Base-by-base conservation (phyloP, 2,329 filamentous ascomycete genomes). In the Cladophialophora yegresii region DNA sequence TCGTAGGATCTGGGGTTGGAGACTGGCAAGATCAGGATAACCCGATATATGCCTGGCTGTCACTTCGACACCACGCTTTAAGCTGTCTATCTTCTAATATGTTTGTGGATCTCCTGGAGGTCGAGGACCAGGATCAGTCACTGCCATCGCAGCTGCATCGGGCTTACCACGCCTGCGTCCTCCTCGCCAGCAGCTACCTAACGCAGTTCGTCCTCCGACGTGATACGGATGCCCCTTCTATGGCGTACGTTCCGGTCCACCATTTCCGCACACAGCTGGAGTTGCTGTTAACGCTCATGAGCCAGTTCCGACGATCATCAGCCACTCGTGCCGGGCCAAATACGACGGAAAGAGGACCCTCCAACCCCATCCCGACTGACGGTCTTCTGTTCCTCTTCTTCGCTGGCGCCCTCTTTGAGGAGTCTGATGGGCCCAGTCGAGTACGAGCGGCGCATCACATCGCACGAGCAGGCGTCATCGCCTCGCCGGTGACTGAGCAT, bases 341-440 rank as follows among this genome's bases (percentile, higher is more conserved):
- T 6, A 20, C 20, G 30, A 10, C 30, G 33, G 57, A 28, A 26
- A 53, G 20, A 43, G 30, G 57, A 43, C 45, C 45, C 8, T 4
- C 32, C 33, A 57, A 53, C 16, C 58, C 54, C 16, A 45, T 65
- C 23, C 58, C 58, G 2, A 57, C 58, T 4, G 63, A 65, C 13
- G 43, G 58, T n/a, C 54, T 65, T n/a, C 47, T 65, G 10, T 65
- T 61, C 30, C 54, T 62, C 47, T 62, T 61, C 45, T 65, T 65
- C 36, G 43, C 30, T 4, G 63, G 63, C 28, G 63, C 63, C 3
- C 51, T 65, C 20, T 23, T 45, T n/a, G 63, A 65, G 54, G 63
- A 65, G 26, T 57, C 23, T 20, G 62, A 54, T 9, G 50, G 36
- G 7, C 40, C 56, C 26, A 59, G 36, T 3, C 55, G 55, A 40